Evolutionary conservation across 805 yeast genomes (phyloP).

Genomic region (Metschnikowia aberdeeniae): DNA sequence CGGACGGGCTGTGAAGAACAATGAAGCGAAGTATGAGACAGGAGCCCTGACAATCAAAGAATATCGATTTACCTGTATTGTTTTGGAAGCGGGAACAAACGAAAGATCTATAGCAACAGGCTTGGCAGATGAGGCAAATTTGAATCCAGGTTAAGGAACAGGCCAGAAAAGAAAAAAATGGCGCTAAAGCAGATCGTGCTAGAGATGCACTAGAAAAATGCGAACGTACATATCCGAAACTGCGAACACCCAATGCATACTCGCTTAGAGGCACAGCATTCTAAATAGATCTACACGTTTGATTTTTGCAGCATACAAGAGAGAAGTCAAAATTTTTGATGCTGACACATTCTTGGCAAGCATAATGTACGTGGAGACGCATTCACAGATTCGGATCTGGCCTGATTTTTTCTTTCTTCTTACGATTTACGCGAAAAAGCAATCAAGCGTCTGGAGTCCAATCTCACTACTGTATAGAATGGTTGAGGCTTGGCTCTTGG

Average conservation of each 20-base stretch:
- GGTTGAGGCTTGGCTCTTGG: background rate
- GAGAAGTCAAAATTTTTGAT: too few species aligned
- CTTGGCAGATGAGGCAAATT: background rate
- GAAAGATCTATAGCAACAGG: background rate
- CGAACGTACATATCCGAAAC: conserved; percentile 1
- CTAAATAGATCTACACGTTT: too few species aligned
- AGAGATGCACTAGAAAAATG: conserved; percentile 2
- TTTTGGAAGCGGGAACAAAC: background rate
- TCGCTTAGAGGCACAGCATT: background rate
- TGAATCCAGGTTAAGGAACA: background rate
- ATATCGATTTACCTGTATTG: too few species aligned
- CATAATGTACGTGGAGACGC: too few species aligned
- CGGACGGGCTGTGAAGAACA: too few species aligned
- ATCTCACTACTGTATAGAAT: background rate
- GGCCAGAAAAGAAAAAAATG: background rate
- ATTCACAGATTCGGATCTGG: background rate
- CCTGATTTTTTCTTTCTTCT: conserved; percentile 1
- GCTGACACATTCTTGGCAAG: too few species aligned
- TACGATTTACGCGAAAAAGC: conserved; percentile 3
- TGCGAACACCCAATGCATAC: conserved; percentile 1
- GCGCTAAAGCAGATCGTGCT: conserved; percentile 1
- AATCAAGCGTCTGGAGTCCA: background rate
- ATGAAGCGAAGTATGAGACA: too few species aligned
- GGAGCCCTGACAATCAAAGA: too few species aligned
- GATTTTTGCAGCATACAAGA: too few species aligned